phyloP scores from a whole-genome alignment of 306 rosid species.

The Canavalia ensiformis region DNA sequence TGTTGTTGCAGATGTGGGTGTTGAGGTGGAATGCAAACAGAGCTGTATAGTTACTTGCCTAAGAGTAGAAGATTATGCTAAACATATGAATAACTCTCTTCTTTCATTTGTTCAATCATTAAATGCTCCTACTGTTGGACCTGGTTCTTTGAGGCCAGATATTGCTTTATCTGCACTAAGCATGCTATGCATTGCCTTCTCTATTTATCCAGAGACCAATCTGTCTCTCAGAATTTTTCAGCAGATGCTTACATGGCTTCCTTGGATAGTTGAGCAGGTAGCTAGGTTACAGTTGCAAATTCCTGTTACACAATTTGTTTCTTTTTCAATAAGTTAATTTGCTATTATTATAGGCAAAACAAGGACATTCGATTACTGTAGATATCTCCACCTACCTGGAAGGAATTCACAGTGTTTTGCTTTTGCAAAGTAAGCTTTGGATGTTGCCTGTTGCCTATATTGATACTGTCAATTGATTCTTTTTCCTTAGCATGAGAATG shows the following conservation, averaged over 20 bases:
- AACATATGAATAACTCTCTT: constrained; percentile 67
- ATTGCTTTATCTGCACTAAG: constrained; percentile 79
- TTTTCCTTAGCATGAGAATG: constrained; percentile 35
- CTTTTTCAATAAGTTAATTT: constrained; percentile 43
- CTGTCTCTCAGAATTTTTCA: constrained; percentile 66
- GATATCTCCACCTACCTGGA: constrained; percentile 78
- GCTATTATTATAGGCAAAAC: constrained; percentile 64
- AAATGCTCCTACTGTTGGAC: constrained; percentile 56
- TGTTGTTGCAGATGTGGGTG: constrained; percentile 55
- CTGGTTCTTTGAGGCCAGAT: constrained; percentile 67
- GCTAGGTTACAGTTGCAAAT: constrained; percentile 46
- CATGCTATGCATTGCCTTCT: constrained; percentile 81
- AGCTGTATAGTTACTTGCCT: constrained; percentile 55
- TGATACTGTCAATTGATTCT: constrained; percentile 39
- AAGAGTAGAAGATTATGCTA: constrained; percentile 69
- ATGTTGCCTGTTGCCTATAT: constrained; percentile 45
- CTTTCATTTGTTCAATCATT: constrained; percentile 63
- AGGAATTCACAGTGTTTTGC: constrained; percentile 86
- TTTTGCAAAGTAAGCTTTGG: constrained; percentile 72
- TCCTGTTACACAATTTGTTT: constrained; percentile 40
- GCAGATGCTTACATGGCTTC: constrained; percentile 89
- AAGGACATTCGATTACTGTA: constrained; percentile 57
- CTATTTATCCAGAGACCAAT: constrained; percentile 72
- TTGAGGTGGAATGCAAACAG: constrained; percentile 58
- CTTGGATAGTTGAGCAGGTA: constrained; percentile 88